Conservation (phyloP, 805 yeast species). For the Barnettozyma sucrosica region DNA sequence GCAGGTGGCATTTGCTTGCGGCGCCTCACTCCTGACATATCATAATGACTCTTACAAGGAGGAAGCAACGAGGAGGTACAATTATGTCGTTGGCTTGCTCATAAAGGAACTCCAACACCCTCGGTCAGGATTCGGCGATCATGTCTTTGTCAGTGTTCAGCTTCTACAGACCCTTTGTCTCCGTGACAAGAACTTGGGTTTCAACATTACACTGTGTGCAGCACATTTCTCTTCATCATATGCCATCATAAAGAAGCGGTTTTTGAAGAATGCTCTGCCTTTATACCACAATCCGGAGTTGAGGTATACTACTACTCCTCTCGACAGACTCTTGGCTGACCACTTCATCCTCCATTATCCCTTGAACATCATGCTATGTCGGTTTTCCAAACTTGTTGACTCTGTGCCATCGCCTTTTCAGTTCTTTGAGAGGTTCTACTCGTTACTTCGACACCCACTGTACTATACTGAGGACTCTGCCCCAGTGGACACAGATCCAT, state of each 20-base stretch:
- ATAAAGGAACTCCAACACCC: slow-evolving; percentile 19
- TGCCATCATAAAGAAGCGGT: slow-evolving; percentile 23
- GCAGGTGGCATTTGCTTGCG: slow-evolving; percentile 24
- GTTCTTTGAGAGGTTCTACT: slow-evolving; percentile 19
- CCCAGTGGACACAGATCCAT: slow-evolving; percentile 11
- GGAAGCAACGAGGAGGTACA: slow-evolving; percentile 18
- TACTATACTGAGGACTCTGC: slow-evolving; percentile 8
- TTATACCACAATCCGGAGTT: background rate
- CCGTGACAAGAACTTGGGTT: slow-evolving; percentile 23
- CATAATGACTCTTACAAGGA: slow-evolving; percentile 14
- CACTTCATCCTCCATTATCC: slow-evolving; percentile 24
- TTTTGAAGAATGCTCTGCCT: slow-evolving; percentile 6
- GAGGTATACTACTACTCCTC: slow-evolving; percentile 8
- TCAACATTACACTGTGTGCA: slow-evolving; percentile 23
- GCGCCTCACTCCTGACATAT: slow-evolving; percentile 22
- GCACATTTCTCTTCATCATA: slow-evolving; percentile 24
- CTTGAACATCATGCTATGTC: slow-evolving; percentile 22
- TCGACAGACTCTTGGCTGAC: slow-evolving; percentile 21
- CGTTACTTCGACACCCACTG: slow-evolving; percentile 10
- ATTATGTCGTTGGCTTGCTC: slow-evolving; percentile 15
- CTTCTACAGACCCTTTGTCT: slow-evolving; percentile 23
- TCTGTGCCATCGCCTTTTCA: slow-evolving; percentile 23
- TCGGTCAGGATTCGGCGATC: slow-evolving; percentile 21
- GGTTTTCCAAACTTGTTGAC: slow-evolving; percentile 17
- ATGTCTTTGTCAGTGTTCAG: slow-evolving; percentile 23